phyloP scores from a whole-genome alignment of 371 early-diverging fungal species.

The Mucor piriformis region DNA sequence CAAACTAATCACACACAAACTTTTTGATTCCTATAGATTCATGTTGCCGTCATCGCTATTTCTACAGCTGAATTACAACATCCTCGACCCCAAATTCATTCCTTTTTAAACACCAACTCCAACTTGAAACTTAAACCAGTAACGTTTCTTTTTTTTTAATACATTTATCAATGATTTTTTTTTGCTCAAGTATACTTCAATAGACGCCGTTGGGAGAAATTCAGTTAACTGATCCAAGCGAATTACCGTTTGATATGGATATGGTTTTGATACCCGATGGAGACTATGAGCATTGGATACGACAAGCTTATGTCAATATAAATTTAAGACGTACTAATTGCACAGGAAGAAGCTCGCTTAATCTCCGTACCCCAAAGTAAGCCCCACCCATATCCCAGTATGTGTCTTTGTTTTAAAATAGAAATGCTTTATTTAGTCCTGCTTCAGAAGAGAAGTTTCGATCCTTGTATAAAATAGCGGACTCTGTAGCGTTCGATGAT shows the following conservation, averaged over 20 bases:
- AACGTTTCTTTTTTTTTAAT: background rate
- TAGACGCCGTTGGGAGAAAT: slow-evolving; percentile 58
- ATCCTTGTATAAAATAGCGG: slow-evolving; percentile 63
- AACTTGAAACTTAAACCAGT: slow-evolving; percentile 52
- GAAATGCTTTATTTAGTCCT: too few relatives aligned
- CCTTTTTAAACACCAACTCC: slow-evolving; percentile 42
- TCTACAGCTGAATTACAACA: slow-evolving; percentile 54
- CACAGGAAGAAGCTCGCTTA: slow-evolving; percentile 67
- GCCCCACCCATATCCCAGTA: background rate
- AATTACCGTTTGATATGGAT: slow-evolving; percentile 61
- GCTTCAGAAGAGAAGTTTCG: slow-evolving; percentile 70
- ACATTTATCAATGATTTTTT: slow-evolving; percentile 24
- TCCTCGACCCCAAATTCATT: slow-evolving; percentile 52
- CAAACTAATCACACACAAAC: background rate
- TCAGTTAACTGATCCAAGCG: slow-evolving; percentile 60
- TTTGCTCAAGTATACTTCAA: background rate
- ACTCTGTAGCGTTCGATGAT: slow-evolving; percentile 53
- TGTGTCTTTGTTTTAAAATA: too few relatives aligned
- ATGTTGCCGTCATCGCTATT: slow-evolving; percentile 59
- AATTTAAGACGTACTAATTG: slow-evolving; percentile 66
- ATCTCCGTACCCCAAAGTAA: slow-evolving; percentile 63
- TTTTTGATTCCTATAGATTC: slow-evolving; percentile 34
- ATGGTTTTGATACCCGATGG: slow-evolving; percentile 67
- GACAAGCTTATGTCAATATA: slow-evolving; percentile 63
- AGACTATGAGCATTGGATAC: slow-evolving; percentile 60